phyloP scores from a whole-genome alignment of 129 eudicot genomes.

The Chrysanthemum lavandulifolium region DNA sequence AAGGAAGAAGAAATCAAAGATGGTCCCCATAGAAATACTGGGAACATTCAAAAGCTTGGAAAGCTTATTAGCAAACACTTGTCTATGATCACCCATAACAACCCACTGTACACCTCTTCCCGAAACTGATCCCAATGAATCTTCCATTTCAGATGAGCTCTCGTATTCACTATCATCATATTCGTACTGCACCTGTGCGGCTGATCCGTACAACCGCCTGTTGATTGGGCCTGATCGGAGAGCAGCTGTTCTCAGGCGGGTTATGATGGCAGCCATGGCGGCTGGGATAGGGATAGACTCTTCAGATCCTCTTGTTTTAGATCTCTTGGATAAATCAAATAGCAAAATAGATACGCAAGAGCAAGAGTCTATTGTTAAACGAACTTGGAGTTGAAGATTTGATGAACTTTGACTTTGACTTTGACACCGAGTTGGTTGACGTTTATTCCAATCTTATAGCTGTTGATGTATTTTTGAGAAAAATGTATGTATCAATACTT shows the following conservation, averaged over 20 bases:
- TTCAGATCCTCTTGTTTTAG: too few relatives aligned
- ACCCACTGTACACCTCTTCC: constrained; percentile 97
- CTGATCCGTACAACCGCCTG: constrained; percentile 63
- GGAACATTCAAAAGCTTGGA: constrained; percentile 83
- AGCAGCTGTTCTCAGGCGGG: constrained; percentile 49
- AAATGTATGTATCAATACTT: too few relatives aligned
- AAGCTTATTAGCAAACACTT: constrained; percentile 72
- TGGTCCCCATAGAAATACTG: constrained; percentile 80
- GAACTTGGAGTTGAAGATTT: too few relatives aligned
- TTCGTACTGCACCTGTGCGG: constrained; percentile 72
- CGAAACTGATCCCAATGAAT: constrained; percentile 60
- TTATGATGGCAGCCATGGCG: constrained; percentile 69
- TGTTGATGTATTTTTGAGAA: too few relatives aligned
- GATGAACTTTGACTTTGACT: too few relatives aligned
- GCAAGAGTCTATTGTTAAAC: too few relatives aligned
- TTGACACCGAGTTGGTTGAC: too few relatives aligned
- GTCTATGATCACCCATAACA: constrained; percentile 83
- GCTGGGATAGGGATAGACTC: constrained; percentile 30
- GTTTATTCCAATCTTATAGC: too few relatives aligned
- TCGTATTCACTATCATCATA: constrained; percentile 36
- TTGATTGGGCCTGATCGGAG: constrained; percentile 22
- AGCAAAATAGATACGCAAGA: too few relatives aligned
- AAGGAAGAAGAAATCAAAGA: too few relatives aligned
- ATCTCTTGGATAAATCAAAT: too few relatives aligned
- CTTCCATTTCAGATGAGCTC: constrained; percentile 37